phyloP scores from a whole-genome alignment of 2,329 filamentous ascomycete genomes.

The Colletotrichum spaethianum region DNA sequence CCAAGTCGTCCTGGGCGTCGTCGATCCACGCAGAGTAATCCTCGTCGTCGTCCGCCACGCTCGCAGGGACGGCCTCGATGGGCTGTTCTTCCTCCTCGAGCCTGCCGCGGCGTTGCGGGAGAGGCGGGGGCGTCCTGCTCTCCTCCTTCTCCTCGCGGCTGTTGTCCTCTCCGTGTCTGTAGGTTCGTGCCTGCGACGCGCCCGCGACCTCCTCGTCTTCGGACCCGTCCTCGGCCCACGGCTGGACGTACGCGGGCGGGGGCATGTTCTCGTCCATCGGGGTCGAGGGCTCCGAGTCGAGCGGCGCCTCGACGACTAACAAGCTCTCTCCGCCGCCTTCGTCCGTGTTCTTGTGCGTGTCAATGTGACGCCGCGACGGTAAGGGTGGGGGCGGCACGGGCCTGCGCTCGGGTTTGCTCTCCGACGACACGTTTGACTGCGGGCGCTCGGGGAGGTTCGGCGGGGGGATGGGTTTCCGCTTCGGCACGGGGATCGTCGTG shows the following conservation, averaged over 20 bases:
- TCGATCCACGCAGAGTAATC: conserved; percentile 56
- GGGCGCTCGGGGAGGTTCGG: conserved; percentile 39
- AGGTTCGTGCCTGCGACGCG: background rate
- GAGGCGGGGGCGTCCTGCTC: conserved; percentile 24
- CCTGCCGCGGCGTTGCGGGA: conserved; percentile 28
- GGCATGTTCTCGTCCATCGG: conserved; percentile 56
- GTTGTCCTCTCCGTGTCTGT: background rate
- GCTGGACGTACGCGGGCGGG: conserved; percentile 26
- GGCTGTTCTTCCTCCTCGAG: conserved; percentile 26
- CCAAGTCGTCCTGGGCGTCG: conserved; percentile 41
- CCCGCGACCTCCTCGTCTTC: conserved; percentile 17
- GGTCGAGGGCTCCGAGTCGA: conserved; percentile 72
- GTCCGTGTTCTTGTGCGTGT: conserved; percentile 49
- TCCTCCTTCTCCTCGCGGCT: conserved; percentile 20
- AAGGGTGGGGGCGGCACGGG: conserved; percentile 61
- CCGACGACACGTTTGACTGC: conserved; percentile 27
- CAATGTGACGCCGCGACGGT: conserved; percentile 60
- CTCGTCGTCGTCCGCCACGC: conserved; percentile 49
- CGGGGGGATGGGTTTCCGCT: conserved; percentile 73
- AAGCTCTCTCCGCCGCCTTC: conserved; percentile 63
- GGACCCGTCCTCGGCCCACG: conserved; percentile 29
- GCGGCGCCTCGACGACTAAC: conserved; percentile 76
- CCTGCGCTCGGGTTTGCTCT: conserved; percentile 45
- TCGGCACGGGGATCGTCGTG: conserved; percentile 70
- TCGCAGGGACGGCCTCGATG: conserved; percentile 40